Evolutionary conservation across 768 basidiomycete genomes (phyloP), one percentile per base, ranked within the genome.

Genomic region (Termitomyces sp.): DNA sequence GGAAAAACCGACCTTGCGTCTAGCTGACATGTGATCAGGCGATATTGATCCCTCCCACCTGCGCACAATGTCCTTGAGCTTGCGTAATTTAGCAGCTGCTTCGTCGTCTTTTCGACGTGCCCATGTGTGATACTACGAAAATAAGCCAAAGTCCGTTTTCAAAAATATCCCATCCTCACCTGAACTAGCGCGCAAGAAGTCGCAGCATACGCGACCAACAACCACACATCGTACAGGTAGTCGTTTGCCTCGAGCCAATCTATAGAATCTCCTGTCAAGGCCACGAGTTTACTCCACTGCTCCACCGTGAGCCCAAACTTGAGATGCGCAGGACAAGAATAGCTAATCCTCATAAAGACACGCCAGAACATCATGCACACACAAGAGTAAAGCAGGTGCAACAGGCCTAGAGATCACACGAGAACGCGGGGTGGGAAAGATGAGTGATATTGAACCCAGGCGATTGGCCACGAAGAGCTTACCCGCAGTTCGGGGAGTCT

Each of bases 331-430:
- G 96, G 94, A 67, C 92, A 90, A 20, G 86, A 81, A 74, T 97
- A 98, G 57, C 92, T 94, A 72, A 98, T 93, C 52, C 96, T 85
- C 92, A 98, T 95, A 76, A 98, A 98, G 32, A 97, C 94, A 50
- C 96, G 88, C 87, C 93, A 97, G 74, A 97, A 95, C 71, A 98
- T 90, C 86, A 98, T 97, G 63, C 86, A 88, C 44, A 98, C 86
- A 67, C 91, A 93, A 31, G 90, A 83, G 69, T 92, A 94, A 41
- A 93, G 78, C 53, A 98, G 71, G 71, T 97, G 94, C 24, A 99
- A 77, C 55, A 97, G 76, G 42, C 96, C 95, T 92, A n/a, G n/a
- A 39, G 16, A 36, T 36, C 36, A 36, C 18, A 39, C 18, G 37
- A 18, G 63, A 22, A 52, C 56, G 24, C 27, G 54, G 46, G n/a